Conservation (phyloP, 495 filamentous ascomycete species). For the Jackrogersella multiformis region DNA sequence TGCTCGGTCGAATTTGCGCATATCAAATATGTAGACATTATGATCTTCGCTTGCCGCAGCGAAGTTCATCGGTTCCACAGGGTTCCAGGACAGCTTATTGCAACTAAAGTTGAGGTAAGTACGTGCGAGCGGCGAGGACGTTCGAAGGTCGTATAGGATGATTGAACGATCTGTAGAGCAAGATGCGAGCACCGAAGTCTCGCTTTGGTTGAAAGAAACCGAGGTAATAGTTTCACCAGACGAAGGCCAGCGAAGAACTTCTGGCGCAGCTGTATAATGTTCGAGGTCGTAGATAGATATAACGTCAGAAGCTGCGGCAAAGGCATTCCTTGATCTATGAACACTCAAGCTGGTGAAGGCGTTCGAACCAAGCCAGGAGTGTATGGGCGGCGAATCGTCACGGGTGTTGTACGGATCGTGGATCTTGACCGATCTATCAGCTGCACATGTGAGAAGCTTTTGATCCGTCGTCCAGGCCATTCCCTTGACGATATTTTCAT, state of each 20-base stretch:
- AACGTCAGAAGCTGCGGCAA: conserved; percentile 83
- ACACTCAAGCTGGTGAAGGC: conserved; percentile 87
- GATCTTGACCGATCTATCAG: conserved; percentile 85
- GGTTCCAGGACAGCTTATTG: conserved; percentile 92
- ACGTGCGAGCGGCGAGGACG: conserved; percentile 81
- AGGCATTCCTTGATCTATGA: conserved; percentile 72
- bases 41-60: conserved; percentile 76
- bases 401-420: conserved; percentile 86
- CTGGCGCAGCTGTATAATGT: conserved; percentile 75
- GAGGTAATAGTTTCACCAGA: conserved; percentile 90
- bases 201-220: conserved; percentile 89
- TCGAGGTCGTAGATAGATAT: conserved; percentile 90
- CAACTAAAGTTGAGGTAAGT: conserved; percentile 80
- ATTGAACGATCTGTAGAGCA: conserved; percentile 85
- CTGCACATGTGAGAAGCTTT: conserved; percentile 89
- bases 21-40: conserved; percentile 78
- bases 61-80: conserved; percentile 94
- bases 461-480: conserved; percentile 85
- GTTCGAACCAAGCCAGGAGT: conserved; percentile 82
- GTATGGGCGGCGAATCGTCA: conserved; percentile 68
- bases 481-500: conserved; percentile 84
- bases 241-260: conserved; percentile 87
- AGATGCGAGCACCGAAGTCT: conserved; percentile 88
- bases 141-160: conserved; percentile 86
- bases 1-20: conserved; percentile 82